A percentile compares a stretch with the other conserved stretches of the same genome.
Conservation (phyloP, 345 rosid species). For the Moricandia arvensis region DNA sequence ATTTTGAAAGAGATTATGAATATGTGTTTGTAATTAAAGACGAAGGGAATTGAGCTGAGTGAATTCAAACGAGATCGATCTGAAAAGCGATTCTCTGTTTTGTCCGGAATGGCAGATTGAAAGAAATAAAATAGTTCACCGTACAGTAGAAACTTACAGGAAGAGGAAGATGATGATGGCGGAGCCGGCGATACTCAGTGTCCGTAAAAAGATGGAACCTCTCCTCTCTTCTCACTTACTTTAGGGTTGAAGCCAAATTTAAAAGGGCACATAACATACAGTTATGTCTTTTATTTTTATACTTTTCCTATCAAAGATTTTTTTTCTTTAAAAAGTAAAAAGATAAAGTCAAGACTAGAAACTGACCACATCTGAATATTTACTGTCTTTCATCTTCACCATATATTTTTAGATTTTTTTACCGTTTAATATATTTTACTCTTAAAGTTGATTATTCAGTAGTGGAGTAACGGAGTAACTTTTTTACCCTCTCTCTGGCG, state of each 20-base stretch:
- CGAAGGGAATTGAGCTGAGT: not conserved
- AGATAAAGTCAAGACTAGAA: not conserved
- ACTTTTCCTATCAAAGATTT: not conserved
- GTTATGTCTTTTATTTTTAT: not conserved
- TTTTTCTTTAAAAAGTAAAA: not conserved
- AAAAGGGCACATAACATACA: not conserved
- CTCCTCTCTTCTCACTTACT: not conserved
- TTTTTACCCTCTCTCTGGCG: too few relatives aligned
- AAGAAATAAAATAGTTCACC: not conserved
- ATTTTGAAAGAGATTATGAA: not conserved
- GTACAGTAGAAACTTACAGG: constrained; percentile 1
- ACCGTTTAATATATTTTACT: not conserved
- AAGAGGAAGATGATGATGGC: not conserved
- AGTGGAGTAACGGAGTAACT: too few relatives aligned
- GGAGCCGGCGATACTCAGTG: constrained; percentile 5
- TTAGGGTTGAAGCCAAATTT: constrained; percentile 2
- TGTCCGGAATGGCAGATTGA: constrained; percentile 2
- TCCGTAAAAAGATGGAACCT: constrained; percentile 9
- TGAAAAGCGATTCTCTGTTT: not conserved
- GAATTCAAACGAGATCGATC: constrained; percentile 15
- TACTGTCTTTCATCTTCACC: not conserved
- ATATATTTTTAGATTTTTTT: not conserved
- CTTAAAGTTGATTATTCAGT: too few relatives aligned
- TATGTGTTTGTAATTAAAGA: not conserved
- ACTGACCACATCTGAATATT: not conserved